Conservation (phyloP, 2,329 filamentous ascomycete species). For the Talaromyces amestolkiae region DNA sequence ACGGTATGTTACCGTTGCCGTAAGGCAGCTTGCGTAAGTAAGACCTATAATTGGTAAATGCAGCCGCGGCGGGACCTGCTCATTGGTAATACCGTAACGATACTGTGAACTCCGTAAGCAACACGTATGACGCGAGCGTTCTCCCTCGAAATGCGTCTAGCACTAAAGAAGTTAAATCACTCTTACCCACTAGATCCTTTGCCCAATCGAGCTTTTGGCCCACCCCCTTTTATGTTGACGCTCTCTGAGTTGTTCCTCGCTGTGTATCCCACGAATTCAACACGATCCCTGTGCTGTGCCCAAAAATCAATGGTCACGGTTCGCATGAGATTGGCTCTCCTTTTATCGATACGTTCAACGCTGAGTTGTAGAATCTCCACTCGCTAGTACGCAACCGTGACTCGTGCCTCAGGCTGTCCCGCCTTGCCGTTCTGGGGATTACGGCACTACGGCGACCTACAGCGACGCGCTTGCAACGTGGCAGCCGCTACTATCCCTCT, state of each 20-base stretch:
- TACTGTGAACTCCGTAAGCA: background rate
- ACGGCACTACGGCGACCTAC: constrained; percentile 16
- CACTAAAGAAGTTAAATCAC: background rate
- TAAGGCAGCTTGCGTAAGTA: too few species aligned
- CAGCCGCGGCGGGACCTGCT: background rate
- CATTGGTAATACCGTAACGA: background rate
- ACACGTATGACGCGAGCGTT: constrained; percentile 1
- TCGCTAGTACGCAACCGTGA: constrained; percentile 8
- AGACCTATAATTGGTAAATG: background rate
- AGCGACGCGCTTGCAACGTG: constrained; percentile 47
- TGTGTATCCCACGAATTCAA: background rate
- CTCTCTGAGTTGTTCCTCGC: background rate
- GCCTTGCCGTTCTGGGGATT: background rate
- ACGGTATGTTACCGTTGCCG: background rate
- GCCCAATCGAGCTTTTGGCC: background rate
- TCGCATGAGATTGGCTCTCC: background rate
- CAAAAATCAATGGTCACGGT: background rate
- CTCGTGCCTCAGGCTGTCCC: constrained; percentile 8
- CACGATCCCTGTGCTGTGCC: background rate
- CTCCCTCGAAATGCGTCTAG: background rate
- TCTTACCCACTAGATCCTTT: background rate
- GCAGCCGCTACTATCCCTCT: constrained; percentile 33
- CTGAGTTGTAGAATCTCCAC: background rate
- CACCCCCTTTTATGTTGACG: background rate
- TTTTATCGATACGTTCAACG: background rate